Base-by-base conservation (phyloP, 257 asterid species). In the Salvia hispanica region DNA sequence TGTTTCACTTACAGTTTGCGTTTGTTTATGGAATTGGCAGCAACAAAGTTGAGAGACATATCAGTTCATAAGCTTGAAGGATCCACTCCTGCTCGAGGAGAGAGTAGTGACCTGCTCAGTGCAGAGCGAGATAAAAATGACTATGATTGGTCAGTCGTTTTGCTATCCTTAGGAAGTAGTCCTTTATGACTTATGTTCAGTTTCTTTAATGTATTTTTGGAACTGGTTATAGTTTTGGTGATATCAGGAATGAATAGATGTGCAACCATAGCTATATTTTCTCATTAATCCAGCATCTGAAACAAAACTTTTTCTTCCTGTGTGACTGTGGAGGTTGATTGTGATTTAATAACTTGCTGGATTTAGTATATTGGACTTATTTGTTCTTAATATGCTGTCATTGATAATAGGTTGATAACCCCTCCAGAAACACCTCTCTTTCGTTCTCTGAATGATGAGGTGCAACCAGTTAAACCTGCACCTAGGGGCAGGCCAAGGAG, bases 341-440 rank as follows among this genome's bases (percentile, higher is more conserved):
- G 2, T 31, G 9, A 47, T 71, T 58, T 46, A 54, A n/a, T 51
- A 71, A 44, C 25, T 64, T 54, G 66, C 59, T 31, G 21, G 45
- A 14, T 11, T 58, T 58, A 66, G 9, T 60, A 40, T 59, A 46
- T 61, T 63, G 66, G 76, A 40, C 9, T 47, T 55, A 55, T 67
- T 53, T 56, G 64, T 58, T 66, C 65, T 55, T 53, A 74, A 78
- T 55, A 70, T 53, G 67, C 58, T 61, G 12, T 39, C 64, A 25
- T 68, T 72, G 5, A 16, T 16, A 6, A 15, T 64, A 94, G 99
- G 99, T 83, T 94, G 79, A 80, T 87, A 74, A 91, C 99, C 42
- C 99, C 99, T 69, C 99, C 99, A 0, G 99, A 91, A 57, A 94
- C 98, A 54, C 99, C 99, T 67, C 91, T 94, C 28, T 94, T 94